A percentile compares a stretch with the other conserved stretches of the same genome.
phyloP scores from a whole-genome alignment of 2,329 filamentous ascomycete genomes.

The Colletotrichum sp. region DNA sequence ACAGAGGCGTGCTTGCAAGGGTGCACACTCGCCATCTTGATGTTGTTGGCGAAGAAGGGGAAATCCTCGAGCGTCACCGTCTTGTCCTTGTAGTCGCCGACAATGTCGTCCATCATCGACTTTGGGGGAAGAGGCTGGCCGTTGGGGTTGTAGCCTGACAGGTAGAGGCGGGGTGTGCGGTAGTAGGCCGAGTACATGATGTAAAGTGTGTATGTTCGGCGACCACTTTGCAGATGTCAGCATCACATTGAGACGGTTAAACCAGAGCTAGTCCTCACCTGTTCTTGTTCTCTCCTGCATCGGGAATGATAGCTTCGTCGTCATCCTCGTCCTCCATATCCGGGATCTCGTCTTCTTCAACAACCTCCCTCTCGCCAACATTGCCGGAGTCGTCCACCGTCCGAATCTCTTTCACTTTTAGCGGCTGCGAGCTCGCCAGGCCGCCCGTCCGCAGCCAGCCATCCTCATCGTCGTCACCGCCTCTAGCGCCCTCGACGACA shows the following conservation, averaged over 20 bases:
- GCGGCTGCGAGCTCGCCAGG: constrained; percentile 74
- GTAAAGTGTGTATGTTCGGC: constrained; percentile 96
- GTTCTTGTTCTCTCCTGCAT: constrained; percentile 57
- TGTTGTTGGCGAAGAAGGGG: constrained; percentile 85
- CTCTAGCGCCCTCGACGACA: constrained; percentile 65
- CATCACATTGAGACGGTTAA: background rate
- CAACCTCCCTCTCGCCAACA: constrained; percentile 73
- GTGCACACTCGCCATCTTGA: constrained; percentile 97
- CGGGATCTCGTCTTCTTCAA: constrained; percentile 86
- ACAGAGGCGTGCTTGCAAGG: constrained; percentile 97
- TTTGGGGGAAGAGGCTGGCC: constrained; percentile 82
- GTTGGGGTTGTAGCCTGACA: constrained; percentile 83
- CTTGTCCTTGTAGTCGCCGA: constrained; percentile 97
- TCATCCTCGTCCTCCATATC: constrained; percentile 99
- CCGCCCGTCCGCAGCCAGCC: constrained; percentile 93
- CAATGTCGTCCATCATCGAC: constrained; percentile 95
- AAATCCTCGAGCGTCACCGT: constrained; percentile 98
- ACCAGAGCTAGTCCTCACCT: constrained; percentile 37
- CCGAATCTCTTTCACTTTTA: constrained; percentile 79
- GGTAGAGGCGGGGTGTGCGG: constrained; percentile 91
- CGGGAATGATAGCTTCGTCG: constrained; percentile 93
- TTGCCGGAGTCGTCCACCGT: constrained; percentile 91
- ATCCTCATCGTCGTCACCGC: constrained; percentile 70
- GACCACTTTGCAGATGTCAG: constrained; percentile 58
- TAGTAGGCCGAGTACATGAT: constrained; percentile 98